Percentiles rank a stretch among this genome's conserved stretches.
Conservation (phyloP, 73 alveolate genomes). For the Stentor roeselii region DNA sequence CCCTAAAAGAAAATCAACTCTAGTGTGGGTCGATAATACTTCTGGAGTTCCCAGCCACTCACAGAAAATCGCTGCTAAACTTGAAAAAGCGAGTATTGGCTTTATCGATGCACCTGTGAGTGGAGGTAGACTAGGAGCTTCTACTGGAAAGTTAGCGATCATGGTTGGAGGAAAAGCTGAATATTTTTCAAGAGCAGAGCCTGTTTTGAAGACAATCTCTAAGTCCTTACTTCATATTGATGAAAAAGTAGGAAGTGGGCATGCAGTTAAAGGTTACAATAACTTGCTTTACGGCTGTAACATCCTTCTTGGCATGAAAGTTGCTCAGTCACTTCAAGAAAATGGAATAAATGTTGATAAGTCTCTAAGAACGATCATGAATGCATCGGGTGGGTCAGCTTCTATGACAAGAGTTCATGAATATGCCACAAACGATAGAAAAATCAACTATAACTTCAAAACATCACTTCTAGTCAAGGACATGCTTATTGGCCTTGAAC, state of each 20-base stretch:
- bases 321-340: conserved; percentile 11
- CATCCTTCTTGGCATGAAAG: conserved; percentile 24
- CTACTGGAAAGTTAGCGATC: conserved; percentile 27
- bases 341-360: conserved; percentile 15
- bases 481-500: conserved; percentile 8
- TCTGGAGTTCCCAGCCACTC: conserved; percentile 19
- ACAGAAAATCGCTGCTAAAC: conserved; percentile 10
- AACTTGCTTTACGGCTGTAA: conserved; percentile 29
- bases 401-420: conserved; percentile 14
- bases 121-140: conserved; percentile 34
- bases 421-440: neutral
- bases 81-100: neutral
- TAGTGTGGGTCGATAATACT: conserved; percentile 17
- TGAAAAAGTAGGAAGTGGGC: conserved; percentile 35
- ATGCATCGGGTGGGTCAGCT: conserved; percentile 26
- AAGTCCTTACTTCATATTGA: conserved; percentile 20
- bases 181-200: neutral
- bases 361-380: conserved; percentile 19
- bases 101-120: conserved; percentile 32
- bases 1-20: neutral
- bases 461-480: neutral
- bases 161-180: conserved; percentile 32
- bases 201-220: neutral
- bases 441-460: conserved; percentile 19
- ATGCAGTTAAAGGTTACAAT: conserved; percentile 30